These are phyloP conservation scores for Podaxis sp. DNA, from an alignment of 768 basidiomycete genomes.

Conservation along the genomic window DNA sequence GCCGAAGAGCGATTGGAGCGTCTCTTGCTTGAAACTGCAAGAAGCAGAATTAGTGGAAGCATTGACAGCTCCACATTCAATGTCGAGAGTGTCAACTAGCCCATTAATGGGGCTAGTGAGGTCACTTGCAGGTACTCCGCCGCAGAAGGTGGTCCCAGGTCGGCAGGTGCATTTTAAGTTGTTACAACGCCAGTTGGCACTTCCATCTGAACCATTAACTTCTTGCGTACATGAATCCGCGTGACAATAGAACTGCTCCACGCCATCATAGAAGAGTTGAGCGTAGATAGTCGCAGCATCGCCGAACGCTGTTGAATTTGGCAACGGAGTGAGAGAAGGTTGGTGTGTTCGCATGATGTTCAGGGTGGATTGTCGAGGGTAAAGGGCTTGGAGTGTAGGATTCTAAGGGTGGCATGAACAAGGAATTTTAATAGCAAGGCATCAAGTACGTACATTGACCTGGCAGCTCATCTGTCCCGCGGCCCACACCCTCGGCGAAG, in stretches of 20 bases:
- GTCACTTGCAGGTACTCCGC: slow-evolving; percentile 42
- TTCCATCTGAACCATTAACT: slow-evolving; percentile 34
- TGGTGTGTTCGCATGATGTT: slow-evolving; percentile 80
- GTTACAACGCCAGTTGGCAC: slow-evolving; percentile 68
- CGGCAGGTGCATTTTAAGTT: slow-evolving; percentile 77
- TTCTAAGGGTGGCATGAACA: slow-evolving; percentile 47
- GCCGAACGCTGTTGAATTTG: slow-evolving; percentile 62
- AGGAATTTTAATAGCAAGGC: neutral
- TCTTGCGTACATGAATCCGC: slow-evolving; percentile 72
- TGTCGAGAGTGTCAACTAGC: slow-evolving; percentile 62
- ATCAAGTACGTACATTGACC: slow-evolving; percentile 61
- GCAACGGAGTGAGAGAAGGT: slow-evolving; percentile 65
- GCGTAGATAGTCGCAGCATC: slow-evolving; percentile 52
- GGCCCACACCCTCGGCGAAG: slow-evolving; percentile 68
- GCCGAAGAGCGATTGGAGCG: slow-evolving; percentile 73
- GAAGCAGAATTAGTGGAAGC: slow-evolving; percentile 45
- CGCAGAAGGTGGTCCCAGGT: slow-evolving; percentile 73
- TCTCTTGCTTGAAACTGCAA: slow-evolving; percentile 77
- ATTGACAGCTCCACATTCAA: slow-evolving; percentile 60
- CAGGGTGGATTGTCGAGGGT: slow-evolving; percentile 66
- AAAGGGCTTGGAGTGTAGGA: slow-evolving; percentile 78
- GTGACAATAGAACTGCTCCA: slow-evolving; percentile 86
- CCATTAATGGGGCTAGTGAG: slow-evolving; percentile 64
- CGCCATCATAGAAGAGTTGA: slow-evolving; percentile 76
- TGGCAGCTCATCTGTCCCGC: slow-evolving; percentile 83